These are phyloP conservation scores for Thuja plicata DNA, from an alignment of 83 land plant genomes.

Conservation along the genomic window DNA sequence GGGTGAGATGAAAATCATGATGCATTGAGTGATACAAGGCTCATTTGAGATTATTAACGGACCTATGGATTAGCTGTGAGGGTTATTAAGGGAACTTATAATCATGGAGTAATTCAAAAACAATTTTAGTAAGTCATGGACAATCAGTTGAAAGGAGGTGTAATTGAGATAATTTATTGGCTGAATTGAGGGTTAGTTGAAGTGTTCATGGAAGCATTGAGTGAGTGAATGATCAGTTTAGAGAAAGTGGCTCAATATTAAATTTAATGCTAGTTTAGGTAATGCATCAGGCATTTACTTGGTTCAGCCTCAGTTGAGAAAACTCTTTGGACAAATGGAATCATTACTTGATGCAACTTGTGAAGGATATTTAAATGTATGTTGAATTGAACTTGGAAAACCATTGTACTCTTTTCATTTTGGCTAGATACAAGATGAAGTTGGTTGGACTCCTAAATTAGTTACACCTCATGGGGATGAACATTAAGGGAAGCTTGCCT, in stretches of 20 bases:
- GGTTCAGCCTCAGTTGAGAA: background rate
- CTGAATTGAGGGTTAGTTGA: background rate
- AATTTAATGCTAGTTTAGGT: background rate
- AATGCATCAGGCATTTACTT: background rate
- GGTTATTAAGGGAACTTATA: background rate
- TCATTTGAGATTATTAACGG: background rate
- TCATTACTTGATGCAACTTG: background rate
- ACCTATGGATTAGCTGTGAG: background rate
- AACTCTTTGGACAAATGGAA: background rate
- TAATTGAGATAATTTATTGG: background rate
- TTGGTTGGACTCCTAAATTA: background rate
- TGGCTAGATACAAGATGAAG: background rate
- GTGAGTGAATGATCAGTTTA: background rate
- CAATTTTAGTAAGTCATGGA: background rate
- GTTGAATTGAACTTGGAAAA: background rate
- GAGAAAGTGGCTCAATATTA: background rate
- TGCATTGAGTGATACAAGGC: background rate
- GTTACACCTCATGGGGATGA: background rate
- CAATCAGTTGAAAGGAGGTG: background rate
- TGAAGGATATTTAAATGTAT: background rate
- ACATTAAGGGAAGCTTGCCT: background rate
- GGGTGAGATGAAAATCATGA: background rate
- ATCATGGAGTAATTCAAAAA: background rate
- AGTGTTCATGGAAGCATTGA: background rate
- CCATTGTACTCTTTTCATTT: background rate